Evolutionary conservation across 2,329 filamentous ascomycete species (phyloP).

Genomic region (Penicillium crustosum): DNA sequence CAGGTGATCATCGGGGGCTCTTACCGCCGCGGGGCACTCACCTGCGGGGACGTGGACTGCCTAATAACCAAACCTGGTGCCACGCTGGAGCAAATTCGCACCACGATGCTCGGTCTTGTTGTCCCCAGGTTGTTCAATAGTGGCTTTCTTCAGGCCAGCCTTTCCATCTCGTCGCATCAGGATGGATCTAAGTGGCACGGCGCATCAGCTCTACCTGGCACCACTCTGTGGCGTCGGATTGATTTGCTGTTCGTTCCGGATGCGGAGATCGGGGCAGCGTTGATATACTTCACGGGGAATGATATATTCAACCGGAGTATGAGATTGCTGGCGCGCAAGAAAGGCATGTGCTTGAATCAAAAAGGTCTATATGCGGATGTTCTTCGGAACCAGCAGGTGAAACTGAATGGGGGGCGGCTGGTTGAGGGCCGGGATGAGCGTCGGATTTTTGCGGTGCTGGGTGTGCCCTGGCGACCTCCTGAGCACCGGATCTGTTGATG

Average conservation of each 20-base stretch:
- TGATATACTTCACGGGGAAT: conserved; percentile 95
- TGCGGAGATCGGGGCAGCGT: conserved; percentile 74
- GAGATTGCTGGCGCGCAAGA: conserved; percentile 73
- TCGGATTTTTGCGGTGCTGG: conserved; percentile 76
- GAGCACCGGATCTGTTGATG: conserved; percentile 70
- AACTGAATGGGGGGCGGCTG: conserved; percentile 66
- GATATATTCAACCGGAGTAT: conserved; percentile 92
- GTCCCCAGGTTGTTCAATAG: conserved; percentile 60
- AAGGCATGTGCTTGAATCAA: conserved; percentile 83
- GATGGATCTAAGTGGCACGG: conserved; percentile 85
- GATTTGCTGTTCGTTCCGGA: conserved; percentile 83
- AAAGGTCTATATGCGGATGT: conserved; percentile 73
- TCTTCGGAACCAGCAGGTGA: conserved; percentile 58
- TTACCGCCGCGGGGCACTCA: conserved; percentile 74
- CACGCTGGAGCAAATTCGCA: conserved; percentile 57
- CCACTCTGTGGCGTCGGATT: conserved; percentile 71
- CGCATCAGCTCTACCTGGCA: conserved; percentile 67
- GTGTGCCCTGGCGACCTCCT: conserved; percentile 80
- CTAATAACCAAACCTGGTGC: conserved; percentile 72
- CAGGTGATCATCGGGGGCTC: conserved; percentile 77
- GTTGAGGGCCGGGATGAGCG: conserved; percentile 74
- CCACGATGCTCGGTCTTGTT: conserved; percentile 62
- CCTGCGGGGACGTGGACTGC: conserved; percentile 80
- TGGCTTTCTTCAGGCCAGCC: conserved; percentile 67
- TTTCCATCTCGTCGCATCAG: conserved; percentile 59